Percentiles rank a stretch among this genome's conserved stretches.
Evolutionary conservation across 495 filamentous ascomycete genomes (phyloP).

Genomic region (Xylaria cubensis): DNA sequence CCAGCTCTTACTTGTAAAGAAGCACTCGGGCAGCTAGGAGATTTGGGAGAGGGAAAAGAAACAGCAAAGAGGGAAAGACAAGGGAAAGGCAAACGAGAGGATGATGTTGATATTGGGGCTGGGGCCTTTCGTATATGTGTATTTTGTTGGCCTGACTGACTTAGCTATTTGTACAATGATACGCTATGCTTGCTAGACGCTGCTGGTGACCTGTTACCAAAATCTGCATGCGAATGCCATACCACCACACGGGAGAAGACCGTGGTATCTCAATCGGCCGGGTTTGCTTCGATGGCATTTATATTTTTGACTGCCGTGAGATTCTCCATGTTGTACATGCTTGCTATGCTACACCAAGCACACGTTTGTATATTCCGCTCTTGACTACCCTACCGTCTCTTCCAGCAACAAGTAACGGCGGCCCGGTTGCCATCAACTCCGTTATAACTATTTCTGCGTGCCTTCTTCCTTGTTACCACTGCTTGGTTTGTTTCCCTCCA

Average conservation of each 20-base stretch:
- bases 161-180: not conserved
- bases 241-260: constrained; percentile 22
- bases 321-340: constrained; percentile 15
- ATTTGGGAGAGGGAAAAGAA: not conserved
- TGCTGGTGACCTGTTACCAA: constrained; percentile 30
- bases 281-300: constrained; percentile 21
- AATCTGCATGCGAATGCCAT: constrained; percentile 22
- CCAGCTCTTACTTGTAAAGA: not conserved
- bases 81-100: not conserved
- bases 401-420: constrained; percentile 17
- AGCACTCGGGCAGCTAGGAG: not conserved
- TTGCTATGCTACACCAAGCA: constrained; percentile 18
- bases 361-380: constrained; percentile 17
- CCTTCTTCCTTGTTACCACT: constrained; percentile 22
- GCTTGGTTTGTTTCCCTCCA: constrained; percentile 8
- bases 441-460: constrained; percentile 26
- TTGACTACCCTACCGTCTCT: constrained; percentile 15
- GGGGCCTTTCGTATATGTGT: not conserved
- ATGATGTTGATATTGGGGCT: constrained; percentile 1
- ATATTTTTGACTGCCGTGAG: constrained; percentile 14
- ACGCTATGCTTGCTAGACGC: constrained; percentile 4
- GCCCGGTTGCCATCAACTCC: constrained; percentile 22
- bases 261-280: constrained; percentile 6
- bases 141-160: not conserved
- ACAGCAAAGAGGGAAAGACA: not conserved